These are phyloP conservation scores for Lasiosphaeris hirsuta DNA, from an alignment of 495 filamentous ascomycete genomes.

Conservation along the genomic window DNA sequence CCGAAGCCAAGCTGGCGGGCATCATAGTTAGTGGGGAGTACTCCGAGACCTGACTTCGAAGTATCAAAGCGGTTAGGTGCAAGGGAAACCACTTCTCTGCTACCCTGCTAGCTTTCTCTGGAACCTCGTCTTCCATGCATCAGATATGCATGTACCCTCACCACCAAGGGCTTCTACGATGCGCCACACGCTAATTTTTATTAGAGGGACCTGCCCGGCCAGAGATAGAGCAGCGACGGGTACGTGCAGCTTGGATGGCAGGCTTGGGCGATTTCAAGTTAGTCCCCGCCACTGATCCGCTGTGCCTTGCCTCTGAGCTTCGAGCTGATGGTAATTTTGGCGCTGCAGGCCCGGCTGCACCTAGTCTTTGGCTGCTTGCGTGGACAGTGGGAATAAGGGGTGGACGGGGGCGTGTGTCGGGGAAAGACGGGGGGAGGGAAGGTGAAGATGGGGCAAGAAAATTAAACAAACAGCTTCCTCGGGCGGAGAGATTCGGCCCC, in stretches of 20 bases:
- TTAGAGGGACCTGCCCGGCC: conserved; percentile 21
- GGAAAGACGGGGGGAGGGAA: background rate
- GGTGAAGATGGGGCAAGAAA: background rate
- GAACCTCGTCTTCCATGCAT: conserved; percentile 33
- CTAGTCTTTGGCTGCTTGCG: conserved; percentile 2
- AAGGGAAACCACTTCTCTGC: conserved; percentile 10
- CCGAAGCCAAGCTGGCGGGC: background rate
- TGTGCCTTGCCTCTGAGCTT: conserved; percentile 8
- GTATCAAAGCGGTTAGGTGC: conserved; percentile 12
- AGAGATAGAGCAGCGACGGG: conserved; percentile 26
- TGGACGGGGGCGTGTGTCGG: background rate
- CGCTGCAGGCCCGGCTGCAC: conserved; percentile 9
- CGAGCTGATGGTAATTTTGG: conserved; percentile 9
- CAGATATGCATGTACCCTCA: conserved; percentile 32
- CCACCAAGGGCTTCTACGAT: conserved; percentile 25
- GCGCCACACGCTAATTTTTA: conserved; percentile 28
- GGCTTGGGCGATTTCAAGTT: conserved; percentile 17
- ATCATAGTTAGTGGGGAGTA: conserved; percentile 8
- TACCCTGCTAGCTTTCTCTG: conserved; percentile 18
- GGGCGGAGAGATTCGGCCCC: conserved; percentile 2
- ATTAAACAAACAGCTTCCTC: background rate
- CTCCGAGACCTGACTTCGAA: conserved; percentile 12
- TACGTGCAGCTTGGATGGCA: conserved; percentile 30
- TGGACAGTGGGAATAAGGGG: background rate
- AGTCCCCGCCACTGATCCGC: conserved; percentile 18